Conservation (phyloP, 2,329 filamentous ascomycete species). For the Aspergillus ibericus region DNA sequence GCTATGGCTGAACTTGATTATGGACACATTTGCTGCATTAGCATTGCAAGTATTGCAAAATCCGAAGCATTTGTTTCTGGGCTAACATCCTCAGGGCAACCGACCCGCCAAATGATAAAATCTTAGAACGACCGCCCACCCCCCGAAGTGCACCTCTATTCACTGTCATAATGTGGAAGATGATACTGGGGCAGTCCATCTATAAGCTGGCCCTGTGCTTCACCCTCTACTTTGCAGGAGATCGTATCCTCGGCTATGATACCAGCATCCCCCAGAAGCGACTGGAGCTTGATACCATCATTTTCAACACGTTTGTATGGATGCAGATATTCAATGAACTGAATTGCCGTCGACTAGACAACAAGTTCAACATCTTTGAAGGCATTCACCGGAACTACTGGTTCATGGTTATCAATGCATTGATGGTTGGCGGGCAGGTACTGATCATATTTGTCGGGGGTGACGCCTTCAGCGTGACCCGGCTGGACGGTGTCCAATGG, state of each 20-base stretch:
- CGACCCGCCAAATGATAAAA: conserved; percentile 74
- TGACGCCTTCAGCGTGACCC: conserved; percentile 69
- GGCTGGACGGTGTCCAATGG: conserved; percentile 74
- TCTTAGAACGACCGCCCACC: conserved; percentile 72
- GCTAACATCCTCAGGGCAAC: conserved; percentile 56
- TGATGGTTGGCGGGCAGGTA: conserved; percentile 84
- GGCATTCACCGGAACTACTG: conserved; percentile 78
- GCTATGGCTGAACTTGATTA: conserved; percentile 91
- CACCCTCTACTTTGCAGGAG: conserved; percentile 71
- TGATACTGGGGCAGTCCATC: conserved; percentile 87
- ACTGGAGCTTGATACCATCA: conserved; percentile 66
- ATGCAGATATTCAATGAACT: conserved; percentile 98
- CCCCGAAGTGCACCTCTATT: conserved; percentile 69
- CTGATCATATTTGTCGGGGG: conserved; percentile 86
- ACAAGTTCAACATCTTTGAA: conserved; percentile 90
- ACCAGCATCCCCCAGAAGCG: conserved; percentile 24
- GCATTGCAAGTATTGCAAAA: conserved; percentile 49
- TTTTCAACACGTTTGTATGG: conserved; percentile 99
- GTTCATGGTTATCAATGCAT: conserved; percentile 76
- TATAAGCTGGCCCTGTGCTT: conserved; percentile 79
- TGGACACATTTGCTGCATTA: conserved; percentile 90
- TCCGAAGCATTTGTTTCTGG: conserved; percentile 6
- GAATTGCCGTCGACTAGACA: conserved; percentile 91
- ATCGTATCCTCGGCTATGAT: conserved; percentile 54
- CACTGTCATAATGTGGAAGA: conserved; percentile 94